phyloP scores from a whole-genome alignment of 306 rosid species.

The Cucumis melo region DNA sequence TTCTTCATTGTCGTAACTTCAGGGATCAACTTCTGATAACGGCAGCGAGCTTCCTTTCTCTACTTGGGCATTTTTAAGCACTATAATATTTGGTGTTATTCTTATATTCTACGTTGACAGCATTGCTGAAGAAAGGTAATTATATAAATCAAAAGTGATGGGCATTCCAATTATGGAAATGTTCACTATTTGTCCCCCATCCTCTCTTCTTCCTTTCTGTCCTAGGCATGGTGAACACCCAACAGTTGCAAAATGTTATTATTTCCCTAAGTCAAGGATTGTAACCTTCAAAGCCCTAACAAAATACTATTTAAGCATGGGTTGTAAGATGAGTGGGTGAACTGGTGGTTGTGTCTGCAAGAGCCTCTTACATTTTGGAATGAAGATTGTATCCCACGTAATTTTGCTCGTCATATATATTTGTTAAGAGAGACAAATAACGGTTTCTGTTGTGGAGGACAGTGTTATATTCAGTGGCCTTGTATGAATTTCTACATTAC shows the following conservation, averaged over 20 bases:
- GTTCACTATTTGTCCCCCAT: background rate
- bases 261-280: background rate
- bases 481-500: background rate
- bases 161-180: background rate
- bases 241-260: background rate
- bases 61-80: slow-evolving; percentile 84
- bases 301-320: background rate
- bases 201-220: background rate
- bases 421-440: background rate
- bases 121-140: slow-evolving; percentile 91
- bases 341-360: background rate
- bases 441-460: background rate
- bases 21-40: slow-evolving; percentile 79
- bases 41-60: slow-evolving; percentile 67
- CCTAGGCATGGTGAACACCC: background rate
- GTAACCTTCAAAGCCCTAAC: background rate
- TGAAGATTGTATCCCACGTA: background rate
- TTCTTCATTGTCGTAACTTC: background rate
- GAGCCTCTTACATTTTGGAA: background rate
- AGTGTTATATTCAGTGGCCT: background rate
- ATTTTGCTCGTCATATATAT: background rate
- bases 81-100: slow-evolving; percentile 72
- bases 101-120: slow-evolving; percentile 82
- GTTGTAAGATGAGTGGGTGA: slow-evolving; percentile 1
- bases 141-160: background rate